Evolutionary conservation across 2,329 filamentous ascomycete species (phyloP).

Genomic region (Penicillium verrucosum): DNA sequence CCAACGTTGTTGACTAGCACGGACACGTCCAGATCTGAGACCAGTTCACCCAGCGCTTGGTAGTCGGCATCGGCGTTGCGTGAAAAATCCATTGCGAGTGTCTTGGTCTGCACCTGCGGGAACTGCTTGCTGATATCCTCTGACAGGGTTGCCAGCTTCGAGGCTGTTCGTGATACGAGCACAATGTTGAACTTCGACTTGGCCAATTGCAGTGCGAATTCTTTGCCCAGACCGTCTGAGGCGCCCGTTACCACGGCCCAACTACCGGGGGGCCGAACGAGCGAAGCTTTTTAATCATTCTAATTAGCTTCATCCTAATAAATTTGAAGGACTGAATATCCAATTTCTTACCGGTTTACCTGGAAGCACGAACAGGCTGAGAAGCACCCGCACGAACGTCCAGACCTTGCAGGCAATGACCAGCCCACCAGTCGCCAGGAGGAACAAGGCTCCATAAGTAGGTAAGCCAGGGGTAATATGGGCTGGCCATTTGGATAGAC

Average conservation of each 20-base stretch:
- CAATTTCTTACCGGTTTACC: constrained; percentile 46
- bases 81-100: constrained; percentile 87
- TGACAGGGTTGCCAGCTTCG: constrained; percentile 78
- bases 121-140: constrained; percentile 69
- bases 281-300: constrained; percentile 61
- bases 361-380: constrained; percentile 66
- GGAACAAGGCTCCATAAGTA: constrained; percentile 33
- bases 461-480: constrained; percentile 38
- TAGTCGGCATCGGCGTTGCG: constrained; percentile 78
- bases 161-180: constrained; percentile 90
- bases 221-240: constrained; percentile 94
- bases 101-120: constrained; percentile 67
- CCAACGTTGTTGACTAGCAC: constrained; percentile 97
- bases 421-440: constrained; percentile 54
- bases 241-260: constrained; percentile 96
- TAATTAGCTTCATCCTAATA: constrained; percentile 14
- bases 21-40: constrained; percentile 73
- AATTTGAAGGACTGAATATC: background rate
- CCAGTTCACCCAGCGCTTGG: constrained; percentile 63
- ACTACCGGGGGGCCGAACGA: constrained; percentile 88
- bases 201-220: constrained; percentile 88
- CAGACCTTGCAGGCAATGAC: constrained; percentile 56
- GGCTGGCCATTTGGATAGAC: constrained; percentile 34
- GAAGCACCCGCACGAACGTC: constrained; percentile 59
- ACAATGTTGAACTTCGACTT: constrained; percentile 90